Evolutionary conservation across 1,284 basidiomycete genomes (phyloP), one percentile per base, ranked within the genome.

Genomic region (Puccinia triticina): DNA sequence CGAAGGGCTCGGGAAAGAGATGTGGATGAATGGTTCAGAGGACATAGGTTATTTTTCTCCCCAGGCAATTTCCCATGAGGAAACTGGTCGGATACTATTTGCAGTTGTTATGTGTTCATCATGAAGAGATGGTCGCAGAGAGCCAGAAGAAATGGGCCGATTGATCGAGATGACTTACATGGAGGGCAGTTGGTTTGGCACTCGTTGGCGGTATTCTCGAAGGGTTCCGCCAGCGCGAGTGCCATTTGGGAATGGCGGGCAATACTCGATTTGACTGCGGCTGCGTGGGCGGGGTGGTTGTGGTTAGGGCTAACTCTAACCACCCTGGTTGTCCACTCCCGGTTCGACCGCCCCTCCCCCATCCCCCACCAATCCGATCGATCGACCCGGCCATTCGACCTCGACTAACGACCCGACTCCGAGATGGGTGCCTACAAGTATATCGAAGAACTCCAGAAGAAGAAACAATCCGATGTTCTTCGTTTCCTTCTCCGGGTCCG

Each of bases 401-500:
- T 46, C 61, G 66, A 79, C 77, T 34, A 34, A 79, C 55, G 59
- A 53, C 29, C 61, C 66, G 18, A 53, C 67, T 40, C 53, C 67
- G 66, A 43, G 76, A 77, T 87, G 89, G 89, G 88, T 88, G 88
- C 94, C 88, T 96, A 96, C 93, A 97, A 96, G 89, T 98, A 99
- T 89, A 92, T 98, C 87, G 92, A 93, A 86, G 96, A 98, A 90
- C 90, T 98, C 82, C 88, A 88, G 85, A 88, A 87, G 86, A 84
- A 84, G 83, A 86, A 86, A 84, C 86, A 86, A 84, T 85, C 84
- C 75, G 86, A 86, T 90, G 94, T 99, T 85, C 92, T 98, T 88
- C 94, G 95, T 86, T 99, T 99, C 91, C 91, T 99, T 86, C 93
- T 98, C 87, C 96, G 96, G 87, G 96, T 99, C 86, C 91, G 94